These are phyloP conservation scores for Peniophora sp. DNA, from an alignment of 1,284 basidiomycete species.

Conservation along the genomic window DNA sequence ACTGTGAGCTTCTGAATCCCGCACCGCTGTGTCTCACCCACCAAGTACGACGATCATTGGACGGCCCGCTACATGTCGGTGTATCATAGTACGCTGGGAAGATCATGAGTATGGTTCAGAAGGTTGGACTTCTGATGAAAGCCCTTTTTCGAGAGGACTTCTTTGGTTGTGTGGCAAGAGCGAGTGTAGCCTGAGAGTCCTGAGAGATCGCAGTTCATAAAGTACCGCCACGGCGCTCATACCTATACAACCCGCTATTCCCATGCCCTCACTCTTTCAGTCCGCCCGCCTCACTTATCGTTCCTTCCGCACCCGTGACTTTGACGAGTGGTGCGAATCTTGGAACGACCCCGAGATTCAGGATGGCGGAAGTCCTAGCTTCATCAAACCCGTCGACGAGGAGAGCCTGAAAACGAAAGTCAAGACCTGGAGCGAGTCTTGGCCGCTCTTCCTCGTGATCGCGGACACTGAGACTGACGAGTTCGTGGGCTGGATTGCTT, in stretches of 20 bases:
- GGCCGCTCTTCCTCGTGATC: neutral
- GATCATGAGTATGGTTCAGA: too few relatives aligned
- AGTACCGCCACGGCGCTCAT: too few relatives aligned
- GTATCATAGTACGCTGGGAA: too few relatives aligned
- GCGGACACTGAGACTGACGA: neutral
- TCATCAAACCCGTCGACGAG: neutral
- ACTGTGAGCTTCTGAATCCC: too few relatives aligned
- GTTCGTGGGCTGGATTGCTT: neutral
- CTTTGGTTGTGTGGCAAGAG: too few relatives aligned
- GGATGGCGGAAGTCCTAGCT: neutral
- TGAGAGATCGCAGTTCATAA: too few relatives aligned
- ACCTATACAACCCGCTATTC: neutral
- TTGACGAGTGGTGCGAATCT: neutral
- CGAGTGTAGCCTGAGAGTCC: too few relatives aligned
- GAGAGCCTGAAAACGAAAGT: neutral
- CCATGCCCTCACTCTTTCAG: neutral
- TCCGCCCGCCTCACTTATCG: slow-evolving; percentile 1
- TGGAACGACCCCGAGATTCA: neutral
- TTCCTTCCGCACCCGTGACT: neutral
- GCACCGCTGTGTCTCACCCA: too few relatives aligned
- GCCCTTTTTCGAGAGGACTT: too few relatives aligned
- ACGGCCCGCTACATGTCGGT: too few relatives aligned
- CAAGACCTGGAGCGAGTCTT: neutral
- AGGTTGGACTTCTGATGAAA: too few relatives aligned
- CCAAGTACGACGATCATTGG: too few relatives aligned